Conservation (phyloP, 2,329 filamentous ascomycete genomes). For the Chlorencoelia australis region DNA sequence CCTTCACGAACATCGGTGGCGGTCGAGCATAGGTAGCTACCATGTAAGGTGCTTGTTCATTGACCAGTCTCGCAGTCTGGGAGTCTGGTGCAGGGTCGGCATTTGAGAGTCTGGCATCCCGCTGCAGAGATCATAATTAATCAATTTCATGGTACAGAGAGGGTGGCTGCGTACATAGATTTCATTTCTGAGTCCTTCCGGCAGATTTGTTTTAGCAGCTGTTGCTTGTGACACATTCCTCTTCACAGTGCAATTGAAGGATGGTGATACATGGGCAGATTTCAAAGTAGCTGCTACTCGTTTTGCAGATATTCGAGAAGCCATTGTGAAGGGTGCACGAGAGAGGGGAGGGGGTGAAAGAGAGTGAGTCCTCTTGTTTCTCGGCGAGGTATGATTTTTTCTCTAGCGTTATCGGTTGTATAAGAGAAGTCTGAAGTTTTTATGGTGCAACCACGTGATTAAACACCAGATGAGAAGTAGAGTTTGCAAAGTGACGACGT, state of each 20-base stretch:
- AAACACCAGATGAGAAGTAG: too few species aligned
- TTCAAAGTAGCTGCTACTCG: constrained; percentile 20
- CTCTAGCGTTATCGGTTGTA: too few species aligned
- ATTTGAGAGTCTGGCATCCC: constrained; percentile 42
- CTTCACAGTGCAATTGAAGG: constrained; percentile 17
- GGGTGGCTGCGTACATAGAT: constrained; percentile 26
- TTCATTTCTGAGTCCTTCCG: constrained; percentile 27
- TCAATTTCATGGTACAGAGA: constrained; percentile 3
- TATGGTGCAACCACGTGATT: too few species aligned
- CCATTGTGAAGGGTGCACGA: constrained; percentile 13
- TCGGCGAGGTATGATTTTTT: too few species aligned
- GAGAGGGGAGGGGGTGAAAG: neutral
- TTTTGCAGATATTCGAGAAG: constrained; percentile 24
- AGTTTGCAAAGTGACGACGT: too few species aligned
- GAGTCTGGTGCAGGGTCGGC: constrained; percentile 67
- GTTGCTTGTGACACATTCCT: constrained; percentile 27
- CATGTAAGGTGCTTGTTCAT: constrained; percentile 77
- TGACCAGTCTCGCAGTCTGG: constrained; percentile 62
- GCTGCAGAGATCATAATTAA: constrained; percentile 11
- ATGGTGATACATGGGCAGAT: constrained; percentile 15
- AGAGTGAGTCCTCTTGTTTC: too few species aligned
- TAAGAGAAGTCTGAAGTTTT: too few species aligned
- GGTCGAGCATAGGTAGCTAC: constrained; percentile 91
- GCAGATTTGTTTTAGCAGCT: constrained; percentile 29
- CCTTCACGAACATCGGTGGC: constrained; percentile 79